Evolutionary conservation across 2,329 filamentous ascomycete species (phyloP).

Genomic region (Aschersonia sp.): DNA sequence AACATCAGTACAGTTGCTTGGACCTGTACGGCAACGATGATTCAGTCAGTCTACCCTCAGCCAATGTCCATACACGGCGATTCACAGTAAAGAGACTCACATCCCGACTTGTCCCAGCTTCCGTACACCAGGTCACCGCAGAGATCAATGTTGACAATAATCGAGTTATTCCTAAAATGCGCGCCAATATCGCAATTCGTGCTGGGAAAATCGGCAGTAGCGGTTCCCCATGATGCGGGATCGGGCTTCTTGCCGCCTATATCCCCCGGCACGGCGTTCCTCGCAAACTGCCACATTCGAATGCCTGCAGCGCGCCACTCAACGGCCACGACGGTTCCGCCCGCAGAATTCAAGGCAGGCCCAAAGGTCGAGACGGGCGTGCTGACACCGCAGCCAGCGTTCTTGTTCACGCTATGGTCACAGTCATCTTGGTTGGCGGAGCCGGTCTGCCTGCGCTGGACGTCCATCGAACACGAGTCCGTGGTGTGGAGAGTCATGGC

Average conservation of each 20-base stretch:
- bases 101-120: conserved; percentile 30
- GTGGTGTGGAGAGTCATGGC: conserved; percentile 46
- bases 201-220: conserved; percentile 49
- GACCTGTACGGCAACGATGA: conserved; percentile 18
- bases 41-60: background rate
- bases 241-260: conserved; percentile 36
- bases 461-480: conserved; percentile 33
- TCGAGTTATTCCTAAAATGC: conserved; percentile 52
- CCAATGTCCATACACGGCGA: background rate
- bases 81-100: conserved; percentile 12
- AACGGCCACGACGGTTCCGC: conserved; percentile 45
- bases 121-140: conserved; percentile 42
- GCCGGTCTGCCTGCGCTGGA: conserved; percentile 39
- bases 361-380: conserved; percentile 32
- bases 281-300: conserved; percentile 45
- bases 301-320: conserved; percentile 48
- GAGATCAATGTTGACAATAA: conserved; percentile 51
- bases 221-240: conserved; percentile 45
- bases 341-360: conserved; percentile 31
- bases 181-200: conserved; percentile 44
- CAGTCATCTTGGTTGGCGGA: conserved; percentile 28
- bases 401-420: conserved; percentile 32
- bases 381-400: conserved; percentile 43
- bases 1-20: conserved; percentile 39
- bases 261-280: conserved; percentile 32